Base-by-base conservation (phyloP, 1,284 basidiomycete species). In the Tilletia horrida region DNA sequence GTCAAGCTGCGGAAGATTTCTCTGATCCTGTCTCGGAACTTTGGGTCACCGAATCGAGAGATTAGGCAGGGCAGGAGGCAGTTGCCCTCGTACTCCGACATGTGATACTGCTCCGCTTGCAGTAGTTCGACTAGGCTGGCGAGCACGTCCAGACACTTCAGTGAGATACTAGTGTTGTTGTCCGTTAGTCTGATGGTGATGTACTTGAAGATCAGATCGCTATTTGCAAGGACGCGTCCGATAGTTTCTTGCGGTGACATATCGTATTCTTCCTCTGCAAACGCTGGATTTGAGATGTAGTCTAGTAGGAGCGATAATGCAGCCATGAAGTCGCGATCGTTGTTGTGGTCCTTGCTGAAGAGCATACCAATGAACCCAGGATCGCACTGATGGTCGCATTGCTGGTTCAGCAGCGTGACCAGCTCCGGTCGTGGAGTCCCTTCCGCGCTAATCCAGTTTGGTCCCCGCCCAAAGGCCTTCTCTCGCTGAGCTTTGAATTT, bases 121-220 rank as follows among this genome's bases (percentile, higher is more conserved):
- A 85, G 81, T 89, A 92, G 43, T 7, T 88, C 85, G 23, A 97
- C 80, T 18, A 97, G 86, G 29, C 89, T 86, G 71, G 92, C 90
- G 27, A 95, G 86, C 29, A 93, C 87, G 70, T 98, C 96, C 71
- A 99, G 84, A 78, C 92, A 94, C 81, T 91, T 92, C 62, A 91
- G 88, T 11, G 90, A 87, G 27, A 97, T 85, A 79, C 93, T 96
- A 6, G 95, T 93, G 81, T 96, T 95, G 67, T 94, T 91, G 82
- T 96, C 92, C 72, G 95, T 89, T 48, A 91, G 86, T 71, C 93
- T 91, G 73, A 98, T 87, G 1, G 93, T 94, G 21, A 90, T 87
- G 76, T 98, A 99, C 85, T 97, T 97, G 80, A 98, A 85, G 2
- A 92, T 88, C 43, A 98, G 85, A 81, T 99, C 96, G 59, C 92